Evolutionary conservation across 2,329 filamentous ascomycete species (phyloP), one percentile per base, ranked within the genome.

Genomic region (Alternaria longipes): DNA sequence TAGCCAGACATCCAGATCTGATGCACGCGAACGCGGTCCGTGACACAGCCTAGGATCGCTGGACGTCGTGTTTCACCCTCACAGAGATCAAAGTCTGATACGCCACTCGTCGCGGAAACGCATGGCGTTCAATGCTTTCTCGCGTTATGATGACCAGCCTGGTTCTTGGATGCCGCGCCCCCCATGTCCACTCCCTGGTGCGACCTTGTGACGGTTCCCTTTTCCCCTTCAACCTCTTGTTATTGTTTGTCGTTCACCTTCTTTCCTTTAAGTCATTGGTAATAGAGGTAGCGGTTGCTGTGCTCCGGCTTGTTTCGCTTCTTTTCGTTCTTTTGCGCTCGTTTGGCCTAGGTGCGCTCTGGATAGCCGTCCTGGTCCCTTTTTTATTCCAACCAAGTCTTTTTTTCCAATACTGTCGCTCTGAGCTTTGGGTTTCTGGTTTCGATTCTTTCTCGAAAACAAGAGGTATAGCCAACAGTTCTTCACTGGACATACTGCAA

Each of bases 291-390:
- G 70, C 72, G 66, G 74, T 14, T 73, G 70, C 72, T 77, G 71
- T 72, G 65, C 65, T 76, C 70, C 70, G 67, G 64, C 65, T 67
- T 68, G 75, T 78, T 77, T 78, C 75, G 73, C 62, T 68, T 73
- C 69, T 73, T 64, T 69, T 70, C 65, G 52, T 50, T 65, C 69
- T 62, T 63, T 51, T 59, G 65, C 68, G 56, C 72, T 76, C 70
- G 72, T 78, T 77, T 76, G 74, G 68, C 59, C 62, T 54, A 53
- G 59, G 64, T 59, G 65, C 52, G 52, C 68, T 67, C 67, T 70
- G 68, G 68, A 62, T 63, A 67, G 65, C 67, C 64, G 40, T 38
- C 52, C 54, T 46, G 40, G 52, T 55, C 51, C 40, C 62, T 54
- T 60, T 54, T 51, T 12, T 8, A n/a, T 36, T 36, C 32, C 24